Conservation (phyloP, 2,329 filamentous ascomycete species). For the Berkeleyomyces rouxiae region DNA sequence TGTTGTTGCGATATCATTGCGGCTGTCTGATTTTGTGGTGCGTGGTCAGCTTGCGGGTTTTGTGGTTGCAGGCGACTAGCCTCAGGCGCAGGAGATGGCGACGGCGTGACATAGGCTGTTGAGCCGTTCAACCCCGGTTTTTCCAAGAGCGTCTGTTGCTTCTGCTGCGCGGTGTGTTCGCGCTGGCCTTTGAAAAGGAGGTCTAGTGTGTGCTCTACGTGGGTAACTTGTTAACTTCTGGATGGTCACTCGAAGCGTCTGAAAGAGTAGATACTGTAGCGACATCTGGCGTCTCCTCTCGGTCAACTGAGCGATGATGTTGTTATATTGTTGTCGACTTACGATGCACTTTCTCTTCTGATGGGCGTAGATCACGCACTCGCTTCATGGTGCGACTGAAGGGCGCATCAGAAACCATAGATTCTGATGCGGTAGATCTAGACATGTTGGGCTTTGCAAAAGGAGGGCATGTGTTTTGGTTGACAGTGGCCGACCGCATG, state of each 20-base stretch:
- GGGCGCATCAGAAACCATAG: conserved; percentile 10
- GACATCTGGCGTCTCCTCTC: neutral
- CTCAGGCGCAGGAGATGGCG: conserved; percentile 9
- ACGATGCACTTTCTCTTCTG: conserved; percentile 39
- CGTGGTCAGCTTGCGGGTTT: neutral
- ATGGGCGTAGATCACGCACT: conserved; percentile 40
- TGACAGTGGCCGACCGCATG: conserved; percentile 21
- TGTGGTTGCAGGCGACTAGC: neutral
- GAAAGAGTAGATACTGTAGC: neutral
- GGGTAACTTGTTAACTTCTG: conserved; percentile 13
- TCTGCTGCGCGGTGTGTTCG: conserved; percentile 12
- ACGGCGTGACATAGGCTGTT: conserved; percentile 4
- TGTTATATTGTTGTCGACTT: conserved; percentile 20
- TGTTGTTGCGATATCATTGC: conserved; percentile 23
- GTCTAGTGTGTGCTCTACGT: conserved; percentile 37
- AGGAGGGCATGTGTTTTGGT: neutral
- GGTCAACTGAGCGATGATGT: neutral
- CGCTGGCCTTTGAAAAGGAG: conserved; percentile 42
- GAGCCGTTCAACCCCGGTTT: neutral
- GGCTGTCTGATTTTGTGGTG: neutral
- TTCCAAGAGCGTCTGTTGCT: neutral
- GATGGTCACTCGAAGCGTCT: neutral
- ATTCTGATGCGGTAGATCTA: neutral
- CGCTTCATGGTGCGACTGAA: conserved; percentile 43
- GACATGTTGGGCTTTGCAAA: neutral